Base-by-base conservation (phyloP, 495 filamentous ascomycete genomes). In the Tricharina praecox region DNA sequence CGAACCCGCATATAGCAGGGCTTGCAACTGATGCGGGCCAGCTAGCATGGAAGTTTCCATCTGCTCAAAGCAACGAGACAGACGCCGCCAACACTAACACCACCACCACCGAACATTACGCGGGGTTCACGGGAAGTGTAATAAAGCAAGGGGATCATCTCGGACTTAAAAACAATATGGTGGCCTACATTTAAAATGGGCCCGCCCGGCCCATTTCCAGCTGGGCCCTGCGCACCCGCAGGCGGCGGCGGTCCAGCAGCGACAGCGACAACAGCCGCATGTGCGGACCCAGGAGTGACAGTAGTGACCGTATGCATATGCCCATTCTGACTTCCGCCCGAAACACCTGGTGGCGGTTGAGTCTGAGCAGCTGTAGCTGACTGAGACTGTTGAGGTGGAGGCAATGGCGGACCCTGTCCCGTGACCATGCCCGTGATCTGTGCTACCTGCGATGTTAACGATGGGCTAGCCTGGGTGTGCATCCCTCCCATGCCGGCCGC, bases 101-200 rank as follows among this genome's bases (percentile, higher is more conserved):
- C n/a, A n/a, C n/a, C n/a, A n/a, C n/a, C n/a, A n/a, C n/a, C n/a
- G n/a, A n/a, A n/a, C n/a, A n/a, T n/a, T n/a, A n/a, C n/a, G n/a
- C n/a, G n/a, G n/a, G n/a, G n/a, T n/a, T n/a, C n/a, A n/a, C n/a
- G n/a, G n/a, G n/a, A n/a, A n/a, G n/a, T n/a, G n/a, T n/a, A n/a
- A n/a, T n/a, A n/a, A n/a, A n/a, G n/a, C n/a, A n/a, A n/a, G n/a
- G n/a, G n/a, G n/a, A n/a, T n/a, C n/a, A n/a, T n/a, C n/a, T n/a
- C n/a, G n/a, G n/a, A n/a, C 28, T 32, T 5, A 32, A 18, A 9
- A 43, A 15, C 21, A 48, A 39, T 5, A 38, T 11, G 16, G 8
- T 19, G 50, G 53, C 58, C 53, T 56, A 61, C 58, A 61, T 61
- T 61, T 36, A 61, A 53, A 54, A 61, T 61, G 26, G 58, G 58